These are phyloP conservation scores for Fragaria vesca DNA, from an alignment of 306 rosid species.

Conservation along the genomic window DNA sequence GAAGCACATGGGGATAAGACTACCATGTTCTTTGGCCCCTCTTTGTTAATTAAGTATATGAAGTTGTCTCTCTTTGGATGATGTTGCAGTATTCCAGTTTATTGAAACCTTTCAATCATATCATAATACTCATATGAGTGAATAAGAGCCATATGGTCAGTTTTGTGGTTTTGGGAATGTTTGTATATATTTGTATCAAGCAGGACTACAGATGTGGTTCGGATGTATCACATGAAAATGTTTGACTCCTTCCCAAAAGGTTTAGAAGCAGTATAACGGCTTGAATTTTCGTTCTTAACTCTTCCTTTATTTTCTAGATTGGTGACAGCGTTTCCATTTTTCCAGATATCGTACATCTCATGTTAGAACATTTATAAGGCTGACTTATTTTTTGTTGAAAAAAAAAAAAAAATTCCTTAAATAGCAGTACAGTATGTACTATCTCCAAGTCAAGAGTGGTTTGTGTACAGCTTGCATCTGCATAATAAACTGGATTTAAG, in stretches of 20 bases:
- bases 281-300: background rate
- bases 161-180: background rate
- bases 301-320: background rate
- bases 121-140: background rate
- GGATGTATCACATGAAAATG: background rate
- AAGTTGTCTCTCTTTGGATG: background rate
- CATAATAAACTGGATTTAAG: background rate
- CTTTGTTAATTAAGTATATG: background rate
- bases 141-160: background rate
- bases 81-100: background rate
- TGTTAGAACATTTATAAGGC: background rate
- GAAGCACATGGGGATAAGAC: background rate
- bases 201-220: background rate
- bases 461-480: background rate
- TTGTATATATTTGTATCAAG: background rate
- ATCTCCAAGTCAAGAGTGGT: background rate
- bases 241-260: background rate
- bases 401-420: background rate
- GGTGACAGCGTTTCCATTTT: too few relatives aligned
- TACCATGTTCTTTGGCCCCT: background rate
- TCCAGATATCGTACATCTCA: background rate
- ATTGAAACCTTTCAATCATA: background rate
- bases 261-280: background rate
- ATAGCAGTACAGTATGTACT: background rate
- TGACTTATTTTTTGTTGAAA: background rate